phyloP scores from a whole-genome alignment of 106 monocot genomes.

The Alisma plantagoaquatica region DNA sequence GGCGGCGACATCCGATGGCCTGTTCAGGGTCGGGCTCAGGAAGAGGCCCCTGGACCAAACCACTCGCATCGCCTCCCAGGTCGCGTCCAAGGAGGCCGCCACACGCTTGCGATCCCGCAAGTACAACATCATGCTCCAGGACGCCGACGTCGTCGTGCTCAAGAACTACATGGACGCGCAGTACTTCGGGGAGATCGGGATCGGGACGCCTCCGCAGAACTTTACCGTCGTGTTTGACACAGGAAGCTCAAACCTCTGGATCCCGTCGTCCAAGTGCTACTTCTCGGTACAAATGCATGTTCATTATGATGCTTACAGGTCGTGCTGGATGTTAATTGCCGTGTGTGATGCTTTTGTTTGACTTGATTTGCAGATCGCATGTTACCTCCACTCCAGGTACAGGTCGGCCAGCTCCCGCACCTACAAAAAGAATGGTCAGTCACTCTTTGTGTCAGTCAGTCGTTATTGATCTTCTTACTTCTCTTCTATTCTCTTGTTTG shows the following conservation, averaged over 20 bases:
- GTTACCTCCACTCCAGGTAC: conserved; percentile 69
- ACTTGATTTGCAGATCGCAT: conserved; percentile 47
- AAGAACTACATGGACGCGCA: conserved; percentile 99
- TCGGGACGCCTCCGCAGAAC: conserved; percentile 79
- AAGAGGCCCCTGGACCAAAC: conserved; percentile 56
- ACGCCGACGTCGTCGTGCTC: conserved; percentile 49
- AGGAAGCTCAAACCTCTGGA: conserved; percentile 94
- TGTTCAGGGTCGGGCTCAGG: conserved; percentile 63
- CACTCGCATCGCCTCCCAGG: conserved; percentile 21
- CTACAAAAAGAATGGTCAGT: conserved; percentile 59
- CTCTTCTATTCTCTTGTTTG: not conserved
- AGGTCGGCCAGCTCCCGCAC: conserved; percentile 48
- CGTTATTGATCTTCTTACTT: no score
- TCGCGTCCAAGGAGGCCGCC: conserved; percentile 17
- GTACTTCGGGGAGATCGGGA: conserved; percentile 93
- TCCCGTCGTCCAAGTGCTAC: conserved; percentile 90
- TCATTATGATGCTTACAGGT: not conserved
- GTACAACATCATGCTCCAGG: conserved; percentile 17
- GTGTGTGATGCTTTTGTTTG: no score
- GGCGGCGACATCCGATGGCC: conserved; percentile 37
- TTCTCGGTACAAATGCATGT: conserved; percentile 59
- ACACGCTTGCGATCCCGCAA: conserved; percentile 17
- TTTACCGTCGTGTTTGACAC: conserved; percentile 98
- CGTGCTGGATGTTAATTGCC: no score
- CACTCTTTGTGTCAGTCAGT: not conserved